Evolutionary conservation across 352 stramenopile species (phyloP).

Genomic region (Globisporangium perplexum): DNA sequence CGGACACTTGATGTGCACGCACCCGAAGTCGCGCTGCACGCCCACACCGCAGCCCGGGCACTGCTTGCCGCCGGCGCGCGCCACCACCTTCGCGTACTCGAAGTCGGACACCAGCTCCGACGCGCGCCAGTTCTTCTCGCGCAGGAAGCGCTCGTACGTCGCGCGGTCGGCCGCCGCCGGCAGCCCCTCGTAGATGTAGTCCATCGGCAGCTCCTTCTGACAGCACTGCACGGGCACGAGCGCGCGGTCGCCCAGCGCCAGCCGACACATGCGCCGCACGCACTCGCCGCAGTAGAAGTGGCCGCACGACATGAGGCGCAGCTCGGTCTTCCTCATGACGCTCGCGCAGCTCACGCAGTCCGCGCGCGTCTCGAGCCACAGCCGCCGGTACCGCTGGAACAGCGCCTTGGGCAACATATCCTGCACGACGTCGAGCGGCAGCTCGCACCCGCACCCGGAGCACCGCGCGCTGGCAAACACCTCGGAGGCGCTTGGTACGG

Average conservation of each 20-base stretch:
- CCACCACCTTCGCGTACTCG: slow-evolving; percentile 50
- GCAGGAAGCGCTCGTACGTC: slow-evolving; percentile 39
- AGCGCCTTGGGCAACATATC: slow-evolving; percentile 12
- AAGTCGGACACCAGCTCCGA: slow-evolving; percentile 55
- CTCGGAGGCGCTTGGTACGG: neutral
- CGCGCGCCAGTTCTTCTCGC: slow-evolving; percentile 48
- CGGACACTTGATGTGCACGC: slow-evolving; percentile 71
- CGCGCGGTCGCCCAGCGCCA: slow-evolving; percentile 50
- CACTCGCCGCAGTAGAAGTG: slow-evolving; percentile 57
- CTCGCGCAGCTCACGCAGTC: slow-evolving; percentile 41
- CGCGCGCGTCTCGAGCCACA: neutral
- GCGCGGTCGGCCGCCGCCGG: slow-evolving; percentile 19
- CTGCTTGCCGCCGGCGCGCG: slow-evolving; percentile 47
- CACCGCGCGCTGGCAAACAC: slow-evolving; percentile 11
- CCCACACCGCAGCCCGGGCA: slow-evolving; percentile 71
- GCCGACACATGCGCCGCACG: slow-evolving; percentile 47
- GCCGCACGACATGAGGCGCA: slow-evolving; percentile 43
- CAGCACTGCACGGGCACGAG: slow-evolving; percentile 69
- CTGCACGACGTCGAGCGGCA: slow-evolving; percentile 20
- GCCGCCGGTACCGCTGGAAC: slow-evolving; percentile 17
- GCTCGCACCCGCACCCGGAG: slow-evolving; percentile 17
- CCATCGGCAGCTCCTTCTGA: slow-evolving; percentile 54
- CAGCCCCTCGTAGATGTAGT: slow-evolving; percentile 49
- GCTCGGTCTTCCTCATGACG: slow-evolving; percentile 10
- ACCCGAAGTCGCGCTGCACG: slow-evolving; percentile 67